Evolutionary conservation across 2,329 filamentous ascomycete species (phyloP), one percentile per base, ranked within the genome.

Genomic region (Taxawa tesnikishii): DNA sequence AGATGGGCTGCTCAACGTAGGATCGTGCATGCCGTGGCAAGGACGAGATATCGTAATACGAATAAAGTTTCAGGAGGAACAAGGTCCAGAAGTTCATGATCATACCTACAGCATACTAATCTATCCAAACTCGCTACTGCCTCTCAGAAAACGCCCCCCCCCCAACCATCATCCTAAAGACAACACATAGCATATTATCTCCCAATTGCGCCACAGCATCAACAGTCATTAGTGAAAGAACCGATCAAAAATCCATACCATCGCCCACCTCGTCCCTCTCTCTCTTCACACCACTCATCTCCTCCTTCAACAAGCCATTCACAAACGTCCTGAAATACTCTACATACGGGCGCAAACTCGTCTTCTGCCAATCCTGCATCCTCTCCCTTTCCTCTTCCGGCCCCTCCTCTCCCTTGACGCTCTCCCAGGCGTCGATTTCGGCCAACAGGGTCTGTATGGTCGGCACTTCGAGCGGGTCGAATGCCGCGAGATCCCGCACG

Each of bases 331-430:
- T 72, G 58, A 98, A 96, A 44, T 79, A 78, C 36, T 96, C 87
- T 21, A 96, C 75, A 53, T 93, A 96, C 6, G 85, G 84, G 62
- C 81, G 93, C 50, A 98, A 58, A 43, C 83, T 84, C 15, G 90
- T 98, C 73, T 96, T 98, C 60, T 98, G 88, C 77, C 88, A 96
- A 51, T 98, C 90, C 43, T 79, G 72, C 29, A 82, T 48, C 34
- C 61, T 63, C 46, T 67, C 73, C 34, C 48, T 54, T 33, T 64
- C 49, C 10, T 50, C 49, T 12, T 55, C 53, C 27, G 48, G 53
- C 40, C 62, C 61, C 1, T 62, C 62, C 16, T 58, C 54, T 2
- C 55, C 60, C 8, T 49, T 56, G 9, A 65, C 62, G 5, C 49
- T 50, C 45, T 75, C 69, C 75, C 83, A 96, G 13, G 70, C 64